These are phyloP conservation scores for Cladophialophora exuberans DNA, from an alignment of 2,329 filamentous ascomycete species.

Conservation along the genomic window DNA sequence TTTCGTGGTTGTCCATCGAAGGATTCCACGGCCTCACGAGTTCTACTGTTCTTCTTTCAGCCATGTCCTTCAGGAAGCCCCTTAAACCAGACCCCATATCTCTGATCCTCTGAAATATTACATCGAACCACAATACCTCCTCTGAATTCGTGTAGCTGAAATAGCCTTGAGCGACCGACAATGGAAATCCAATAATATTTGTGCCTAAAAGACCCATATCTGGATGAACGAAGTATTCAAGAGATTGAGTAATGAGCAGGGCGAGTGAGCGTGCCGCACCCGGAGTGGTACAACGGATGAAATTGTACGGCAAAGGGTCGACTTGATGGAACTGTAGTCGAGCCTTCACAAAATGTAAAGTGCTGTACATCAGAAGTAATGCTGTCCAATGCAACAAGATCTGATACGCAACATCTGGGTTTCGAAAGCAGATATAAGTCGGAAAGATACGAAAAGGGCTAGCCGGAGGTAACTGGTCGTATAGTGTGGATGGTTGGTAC, in stretches of 20 bases:
- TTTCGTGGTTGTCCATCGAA: too few species aligned
- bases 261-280: conserved; percentile 1
- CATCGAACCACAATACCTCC: conserved; percentile 21
- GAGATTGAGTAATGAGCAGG: conserved; percentile 20
- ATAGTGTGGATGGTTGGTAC: conserved; percentile 14
- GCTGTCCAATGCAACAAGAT: conserved; percentile 16
- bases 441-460: conserved; percentile 14
- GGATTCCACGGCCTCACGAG: not conserved
- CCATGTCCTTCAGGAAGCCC: conserved; percentile 48
- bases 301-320: too few species aligned
- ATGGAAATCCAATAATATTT: conserved; percentile 19
- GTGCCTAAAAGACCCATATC: conserved; percentile 20
- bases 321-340: not conserved
- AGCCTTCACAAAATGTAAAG: not conserved
- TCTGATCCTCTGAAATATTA: conserved; percentile 13
- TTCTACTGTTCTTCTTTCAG: not conserved
- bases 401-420: conserved; percentile 18
- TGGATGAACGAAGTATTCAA: conserved; percentile 29
- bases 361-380: conserved; percentile 10
- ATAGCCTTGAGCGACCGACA: conserved; percentile 14
- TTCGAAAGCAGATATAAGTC: conserved; percentile 10
- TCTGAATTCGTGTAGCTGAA: conserved; percentile 15
- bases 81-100: conserved; percentile 46
- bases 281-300: not conserved
- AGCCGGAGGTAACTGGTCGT: not conserved